Percentiles rank a stretch among this genome's conserved stretches.
Evolutionary conservation across 129 eudicot species (phyloP).

Genomic region (Ambrosia artemisiifolia): DNA sequence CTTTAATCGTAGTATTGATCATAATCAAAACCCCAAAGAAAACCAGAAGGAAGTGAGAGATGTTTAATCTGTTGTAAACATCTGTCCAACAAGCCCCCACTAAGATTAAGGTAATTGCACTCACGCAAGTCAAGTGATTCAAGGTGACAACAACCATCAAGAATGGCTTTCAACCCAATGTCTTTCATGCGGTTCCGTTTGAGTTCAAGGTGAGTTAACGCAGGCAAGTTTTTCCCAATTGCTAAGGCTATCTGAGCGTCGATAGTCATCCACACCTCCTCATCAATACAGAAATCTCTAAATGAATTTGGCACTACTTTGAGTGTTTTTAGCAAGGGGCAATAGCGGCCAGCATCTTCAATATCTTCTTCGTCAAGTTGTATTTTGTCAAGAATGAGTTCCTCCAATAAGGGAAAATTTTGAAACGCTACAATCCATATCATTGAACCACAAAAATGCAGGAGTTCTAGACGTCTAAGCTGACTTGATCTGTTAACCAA

Average conservation of each 20-base stretch:
- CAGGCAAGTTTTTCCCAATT: background rate
- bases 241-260: background rate
- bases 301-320: background rate
- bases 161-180: background rate
- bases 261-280: background rate
- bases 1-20: background rate
- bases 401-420: background rate
- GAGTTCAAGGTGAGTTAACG: background rate
- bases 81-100: background rate
- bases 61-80: background rate
- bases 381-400: background rate
- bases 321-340: constrained; percentile 5
- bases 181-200: background rate
- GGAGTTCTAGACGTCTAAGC: background rate
- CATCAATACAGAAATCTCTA: background rate
- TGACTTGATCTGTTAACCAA: background rate
- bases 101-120: background rate
- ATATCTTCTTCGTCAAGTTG: background rate
- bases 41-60: background rate
- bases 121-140: background rate
- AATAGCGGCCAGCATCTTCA: background rate
- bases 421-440: background rate
- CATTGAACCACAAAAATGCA: background rate
- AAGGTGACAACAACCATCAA: background rate
- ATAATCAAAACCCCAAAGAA: background rate